Percentiles rank a stretch among this genome's conserved stretches.
phyloP scores from a whole-genome alignment of 306 rosid species.

The Alnus rubra region DNA sequence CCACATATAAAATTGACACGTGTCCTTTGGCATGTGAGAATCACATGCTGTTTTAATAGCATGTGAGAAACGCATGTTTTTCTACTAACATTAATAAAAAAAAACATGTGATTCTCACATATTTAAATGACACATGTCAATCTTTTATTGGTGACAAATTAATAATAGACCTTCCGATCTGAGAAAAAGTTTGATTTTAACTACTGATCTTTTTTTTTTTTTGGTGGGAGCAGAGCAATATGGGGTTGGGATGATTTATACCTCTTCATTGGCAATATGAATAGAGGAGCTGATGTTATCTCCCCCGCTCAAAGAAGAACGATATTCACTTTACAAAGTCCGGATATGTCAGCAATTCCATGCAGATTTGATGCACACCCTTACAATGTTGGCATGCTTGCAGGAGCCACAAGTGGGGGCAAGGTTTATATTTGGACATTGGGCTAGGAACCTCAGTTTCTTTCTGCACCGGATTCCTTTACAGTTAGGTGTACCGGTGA shows the following conservation, averaged over 20 bases:
- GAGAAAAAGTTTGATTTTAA: not conserved
- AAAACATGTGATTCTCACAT: no score
- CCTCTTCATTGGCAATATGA: constrained; percentile 78
- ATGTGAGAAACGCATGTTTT: no score
- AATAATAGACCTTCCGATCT: not conserved
- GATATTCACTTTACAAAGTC: constrained; percentile 58
- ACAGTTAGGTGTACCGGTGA: not conserved
- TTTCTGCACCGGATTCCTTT: not conserved
- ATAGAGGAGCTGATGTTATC: constrained; percentile 73
- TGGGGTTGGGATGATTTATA: constrained; percentile 93
- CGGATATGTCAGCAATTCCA: constrained; percentile 72
- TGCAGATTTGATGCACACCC: constrained; percentile 74
- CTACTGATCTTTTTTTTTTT: not conserved
- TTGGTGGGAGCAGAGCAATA: constrained; percentile 60
- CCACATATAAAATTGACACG: no score
- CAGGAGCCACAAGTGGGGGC: constrained; percentile 54
- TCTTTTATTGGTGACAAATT: not conserved
- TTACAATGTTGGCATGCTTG: constrained; percentile 46
- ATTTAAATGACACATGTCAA: no score
- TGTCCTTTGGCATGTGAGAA: no score
- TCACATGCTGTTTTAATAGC: no score
- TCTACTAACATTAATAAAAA: no score
- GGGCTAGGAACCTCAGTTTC: constrained; percentile 13
- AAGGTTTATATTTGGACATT: constrained; percentile 50
- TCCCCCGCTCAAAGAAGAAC: constrained; percentile 45